phyloP scores from a whole-genome alignment of 2,329 filamentous ascomycete genomes.

The Botrytis aclada region DNA sequence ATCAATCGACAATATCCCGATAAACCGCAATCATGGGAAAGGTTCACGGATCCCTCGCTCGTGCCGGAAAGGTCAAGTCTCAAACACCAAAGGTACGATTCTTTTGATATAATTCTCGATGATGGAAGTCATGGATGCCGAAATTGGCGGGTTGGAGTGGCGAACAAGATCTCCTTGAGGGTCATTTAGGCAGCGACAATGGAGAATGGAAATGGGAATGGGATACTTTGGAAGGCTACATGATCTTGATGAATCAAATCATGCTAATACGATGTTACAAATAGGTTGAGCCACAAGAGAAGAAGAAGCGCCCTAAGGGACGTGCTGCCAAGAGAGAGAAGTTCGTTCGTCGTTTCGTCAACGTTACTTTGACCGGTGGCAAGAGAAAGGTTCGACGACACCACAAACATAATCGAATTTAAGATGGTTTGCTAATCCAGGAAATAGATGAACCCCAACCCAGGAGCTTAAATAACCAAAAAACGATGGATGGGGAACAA shows the following conservation, averaged over 20 bases:
- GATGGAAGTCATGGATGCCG: slow-evolving; percentile 2
- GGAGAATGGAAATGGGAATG: background rate
- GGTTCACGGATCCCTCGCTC: slow-evolving; percentile 90
- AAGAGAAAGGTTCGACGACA: slow-evolving; percentile 78
- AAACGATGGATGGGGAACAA: slow-evolving; percentile 30
- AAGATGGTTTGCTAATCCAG: slow-evolving; percentile 21
- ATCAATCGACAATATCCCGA: slow-evolving; percentile 29
- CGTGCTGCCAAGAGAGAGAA: slow-evolving; percentile 94
- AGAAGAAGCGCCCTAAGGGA: slow-evolving; percentile 95
- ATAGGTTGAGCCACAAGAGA: slow-evolving; percentile 87
- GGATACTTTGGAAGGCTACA: background rate
- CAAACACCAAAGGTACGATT: slow-evolving; percentile 80
- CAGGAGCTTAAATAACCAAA: slow-evolving; percentile 57
- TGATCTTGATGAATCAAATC: background rate
- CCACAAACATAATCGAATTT: background rate
- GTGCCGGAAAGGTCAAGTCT: slow-evolving; percentile 98
- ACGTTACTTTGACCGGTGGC: slow-evolving; percentile 94
- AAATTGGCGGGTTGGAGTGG: background rate
- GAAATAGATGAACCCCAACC: slow-evolving; percentile 80
- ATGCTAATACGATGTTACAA: slow-evolving; percentile 31
- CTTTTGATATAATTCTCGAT: slow-evolving; percentile 21
- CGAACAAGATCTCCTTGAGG: background rate
- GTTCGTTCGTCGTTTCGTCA: slow-evolving; percentile 97
- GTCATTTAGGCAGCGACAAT: background rate
- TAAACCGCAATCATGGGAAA: slow-evolving; percentile 72